phyloP scores from a whole-genome alignment of 495 filamentous ascomycete genomes.

The Penicillium angulare region DNA sequence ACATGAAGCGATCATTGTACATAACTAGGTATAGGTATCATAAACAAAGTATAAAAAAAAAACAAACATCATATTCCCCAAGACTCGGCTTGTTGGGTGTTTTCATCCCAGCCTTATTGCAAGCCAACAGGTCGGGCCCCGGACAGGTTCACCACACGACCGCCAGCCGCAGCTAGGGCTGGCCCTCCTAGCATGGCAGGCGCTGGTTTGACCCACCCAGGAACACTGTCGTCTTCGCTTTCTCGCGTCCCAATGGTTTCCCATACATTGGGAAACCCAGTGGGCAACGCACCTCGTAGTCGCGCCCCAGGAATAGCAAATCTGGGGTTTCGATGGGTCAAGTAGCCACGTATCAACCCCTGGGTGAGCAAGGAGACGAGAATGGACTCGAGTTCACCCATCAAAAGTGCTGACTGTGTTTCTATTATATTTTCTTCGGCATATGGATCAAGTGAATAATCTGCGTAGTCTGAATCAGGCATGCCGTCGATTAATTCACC shows the following conservation, averaged over 20 bases:
- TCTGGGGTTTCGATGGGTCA: conserved; percentile 69
- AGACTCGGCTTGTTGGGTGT: too few relatives aligned
- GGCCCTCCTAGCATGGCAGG: conserved; percentile 13
- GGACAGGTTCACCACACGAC: conserved; percentile 53
- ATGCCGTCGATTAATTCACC: conserved; percentile 29
- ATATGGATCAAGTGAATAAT: conserved; percentile 44
- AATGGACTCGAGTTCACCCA: conserved; percentile 73
- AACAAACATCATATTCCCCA: background rate
- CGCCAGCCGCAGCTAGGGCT: conserved; percentile 31
- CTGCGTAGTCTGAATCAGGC: conserved; percentile 37
- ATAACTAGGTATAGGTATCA: background rate
- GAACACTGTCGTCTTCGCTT: conserved; percentile 42
- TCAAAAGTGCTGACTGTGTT: conserved; percentile 46
- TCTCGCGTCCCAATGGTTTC: conserved; percentile 50
- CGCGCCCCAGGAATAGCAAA: conserved; percentile 84
- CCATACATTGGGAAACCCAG: conserved; percentile 63
- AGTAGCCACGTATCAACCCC: conserved; percentile 81
- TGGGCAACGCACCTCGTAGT: conserved; percentile 56
- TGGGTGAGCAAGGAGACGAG: conserved; percentile 76
- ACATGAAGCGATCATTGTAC: too few relatives aligned
- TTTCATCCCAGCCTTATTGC: too few relatives aligned
- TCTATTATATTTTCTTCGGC: conserved; percentile 11
- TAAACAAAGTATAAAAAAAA: background rate
- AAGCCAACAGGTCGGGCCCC: conserved; percentile 53
- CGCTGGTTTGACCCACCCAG: conserved; percentile 54